These are phyloP conservation scores for Ascochyta pisi DNA, from an alignment of 2,329 filamentous ascomycete species.

Conservation along the genomic window DNA sequence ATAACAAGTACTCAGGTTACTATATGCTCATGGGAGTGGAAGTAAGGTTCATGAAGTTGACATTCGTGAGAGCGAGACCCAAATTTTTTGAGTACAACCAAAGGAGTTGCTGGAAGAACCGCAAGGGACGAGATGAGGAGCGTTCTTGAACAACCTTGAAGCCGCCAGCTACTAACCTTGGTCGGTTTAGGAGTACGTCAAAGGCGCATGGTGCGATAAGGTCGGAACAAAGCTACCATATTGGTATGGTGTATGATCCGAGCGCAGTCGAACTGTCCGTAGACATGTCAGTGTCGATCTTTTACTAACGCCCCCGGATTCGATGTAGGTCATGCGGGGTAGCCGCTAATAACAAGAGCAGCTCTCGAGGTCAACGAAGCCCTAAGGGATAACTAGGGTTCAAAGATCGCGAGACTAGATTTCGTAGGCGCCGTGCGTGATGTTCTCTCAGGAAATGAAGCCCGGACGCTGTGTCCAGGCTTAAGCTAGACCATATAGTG, in stretches of 20 bases:
- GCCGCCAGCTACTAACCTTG: slow-evolving; percentile 1
- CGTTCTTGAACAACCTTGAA: slow-evolving; percentile 3
- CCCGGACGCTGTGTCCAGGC: too few species aligned
- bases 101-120: not conserved
- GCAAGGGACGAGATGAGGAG: not conserved
- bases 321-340: slow-evolving; percentile 6
- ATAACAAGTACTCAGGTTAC: not conserved
- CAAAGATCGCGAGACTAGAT: not conserved
- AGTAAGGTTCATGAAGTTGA: too few species aligned
- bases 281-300: slow-evolving; percentile 8
- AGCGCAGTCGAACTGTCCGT: slow-evolving; percentile 1
- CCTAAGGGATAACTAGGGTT: not conserved
- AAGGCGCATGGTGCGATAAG: slow-evolving; percentile 3
- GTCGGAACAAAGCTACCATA: slow-evolving; percentile 6
- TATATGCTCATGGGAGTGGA: too few species aligned
- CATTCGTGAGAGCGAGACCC: not conserved
- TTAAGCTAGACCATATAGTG: too few species aligned
- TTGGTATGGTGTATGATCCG: slow-evolving; percentile 7
- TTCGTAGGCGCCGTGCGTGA: not conserved
- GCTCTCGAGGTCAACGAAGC: too few species aligned
- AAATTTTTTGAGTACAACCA: not conserved
- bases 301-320: slow-evolving; percentile 12
- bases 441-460: too few species aligned
- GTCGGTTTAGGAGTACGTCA: slow-evolving; percentile 1
- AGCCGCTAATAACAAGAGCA: slow-evolving; percentile 5